Percentiles rank a stretch among this genome's conserved stretches.
These are phyloP conservation scores for Populus hybrid DNA, from an alignment of 441 rosid genomes.

Conservation along the genomic window DNA sequence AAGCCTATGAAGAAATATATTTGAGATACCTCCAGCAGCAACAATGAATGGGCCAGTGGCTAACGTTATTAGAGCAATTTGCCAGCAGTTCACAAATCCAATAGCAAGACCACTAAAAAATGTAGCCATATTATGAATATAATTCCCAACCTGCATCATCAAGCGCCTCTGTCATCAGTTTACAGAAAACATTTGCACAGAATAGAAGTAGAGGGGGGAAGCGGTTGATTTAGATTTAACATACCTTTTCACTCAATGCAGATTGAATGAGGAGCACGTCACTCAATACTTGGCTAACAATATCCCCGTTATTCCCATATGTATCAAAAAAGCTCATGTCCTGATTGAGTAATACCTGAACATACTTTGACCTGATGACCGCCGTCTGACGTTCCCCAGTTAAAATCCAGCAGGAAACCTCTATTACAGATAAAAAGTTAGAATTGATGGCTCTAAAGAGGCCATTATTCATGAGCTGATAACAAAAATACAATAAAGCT, in stretches of 20 bases:
- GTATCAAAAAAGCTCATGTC: constrained; percentile 99
- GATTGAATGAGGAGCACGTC: constrained; percentile 98
- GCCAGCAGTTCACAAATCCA: constrained; percentile 96
- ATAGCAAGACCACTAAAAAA: constrained; percentile 84
- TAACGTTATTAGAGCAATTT: constrained; percentile 86
- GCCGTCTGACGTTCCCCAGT: constrained; percentile 99
- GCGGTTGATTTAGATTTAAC: constrained; percentile 18
- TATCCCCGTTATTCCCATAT: constrained; percentile 96
- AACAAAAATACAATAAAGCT: constrained; percentile 6
- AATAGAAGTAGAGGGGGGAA: background rate
- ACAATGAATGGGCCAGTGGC: constrained; percentile 98
- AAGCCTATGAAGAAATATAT: constrained; percentile 95
- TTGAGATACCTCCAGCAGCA: constrained; percentile 98
- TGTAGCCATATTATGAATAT: constrained; percentile 99
- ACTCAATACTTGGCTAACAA: constrained; percentile 97
- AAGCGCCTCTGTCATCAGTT: constrained; percentile 21
- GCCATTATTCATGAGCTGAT: constrained; percentile 14
- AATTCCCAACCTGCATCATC: constrained; percentile 83
- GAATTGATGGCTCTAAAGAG: constrained; percentile 24
- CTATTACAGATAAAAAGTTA: constrained; percentile 50
- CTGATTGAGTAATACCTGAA: constrained; percentile 90
- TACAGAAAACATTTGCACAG: constrained; percentile 16
- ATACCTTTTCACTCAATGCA: constrained; percentile 94
- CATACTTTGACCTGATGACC: constrained; percentile 92
- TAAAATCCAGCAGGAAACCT: constrained; percentile 98